Base-by-base conservation (phyloP, 2,329 filamentous ascomycete genomes). In the Cladosporium velox region DNA sequence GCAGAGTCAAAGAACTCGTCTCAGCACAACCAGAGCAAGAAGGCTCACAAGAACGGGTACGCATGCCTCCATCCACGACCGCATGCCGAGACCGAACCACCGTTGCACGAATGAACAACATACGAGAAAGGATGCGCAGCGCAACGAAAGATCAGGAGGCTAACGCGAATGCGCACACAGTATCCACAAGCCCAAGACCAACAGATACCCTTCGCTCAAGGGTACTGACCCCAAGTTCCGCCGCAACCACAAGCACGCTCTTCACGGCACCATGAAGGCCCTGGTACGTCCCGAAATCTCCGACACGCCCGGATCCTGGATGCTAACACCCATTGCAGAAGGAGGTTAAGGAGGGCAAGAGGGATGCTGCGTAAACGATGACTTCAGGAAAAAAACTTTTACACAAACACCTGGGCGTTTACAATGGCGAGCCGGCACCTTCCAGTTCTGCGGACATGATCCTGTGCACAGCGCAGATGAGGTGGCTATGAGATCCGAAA, bases 111-210 rank as follows among this genome's bases (percentile, higher is more conserved):
- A 55, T 30, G 5, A 15, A 54, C 59, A 32, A 67, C 21, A n/a
- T 35, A 24, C 28, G n/a, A 26, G 52, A 65, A n/a, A 59, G 32
- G 58, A 49, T 51, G 41, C 47, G 51, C 18, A 54, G 51, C 35
- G 30, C 34, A 2, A 26, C 34, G 24, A 32, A 32, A 55, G 38
- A 60, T 28, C 51, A 67, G 58, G 66, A 24, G 26, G 55, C 55
- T 65, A 51, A 67, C 60, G 65, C 30, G 57, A 69, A 38, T 60
- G 67, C 32, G 60, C 58, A 35, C 64, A 73, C 81, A 97, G 94
- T 86, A 99, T 99, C 89, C 98, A 98, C 91, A 98, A 97, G 91
- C 95, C 95, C 74, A 97, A 97, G 90, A 98, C 95, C 81, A 89
- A 93, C 85, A 89, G 95, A 87, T 99, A 99, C 87, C 95, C 95